Base-by-base conservation (phyloP, 2,329 filamentous ascomycete genomes). In the Fusarium bulbicola region DNA sequence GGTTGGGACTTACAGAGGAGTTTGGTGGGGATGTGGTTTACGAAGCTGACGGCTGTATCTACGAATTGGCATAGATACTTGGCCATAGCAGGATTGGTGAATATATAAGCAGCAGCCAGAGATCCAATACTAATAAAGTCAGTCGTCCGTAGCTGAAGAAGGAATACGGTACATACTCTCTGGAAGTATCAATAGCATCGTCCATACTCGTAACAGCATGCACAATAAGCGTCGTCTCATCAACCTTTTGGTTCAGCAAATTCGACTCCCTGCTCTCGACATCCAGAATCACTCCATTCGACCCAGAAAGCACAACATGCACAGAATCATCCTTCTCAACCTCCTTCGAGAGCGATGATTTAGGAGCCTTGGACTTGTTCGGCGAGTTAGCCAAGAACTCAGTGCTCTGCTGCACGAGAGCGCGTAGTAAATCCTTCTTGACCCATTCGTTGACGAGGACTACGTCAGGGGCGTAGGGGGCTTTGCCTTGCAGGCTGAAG, bases 391-490 rank as follows among this genome's bases (percentile, higher is more conserved):
- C 42, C 0, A 71, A 11, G 1, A 72, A 64, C 4, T 71, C 62
- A 1, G 71, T 74, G 7, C 59, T 72, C 11, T 73, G 62, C 9
- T 72, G 71, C 0, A 74, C 62, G 2, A 73, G 66, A 3, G 71
- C 65, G 0, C 68, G 43, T 6, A 74, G n/a, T 7, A 76, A 32
- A 8, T 76, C 74, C 16, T 73, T 77, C 47, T 76, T 77, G 7
- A 76, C 70, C 62, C 66, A 76, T 21, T 76, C 74, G 6, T 76
- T 77, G 2, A 76, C 74, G 1, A 76, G 56, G 0, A 76, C 70
- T 1, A 76, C 50, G 4, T 76, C 74, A 14, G 74, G 74, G 0
- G 74, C 74, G 26, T 76, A 77, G 0, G 74, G 67, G 1, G 74
- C 68, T 47, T 63, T 75, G 5, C 74, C 74, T 11, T 63, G 60